These are phyloP conservation scores for Solanum piurae DNA, from an alignment of 257 asterid species.

Conservation along the genomic window DNA sequence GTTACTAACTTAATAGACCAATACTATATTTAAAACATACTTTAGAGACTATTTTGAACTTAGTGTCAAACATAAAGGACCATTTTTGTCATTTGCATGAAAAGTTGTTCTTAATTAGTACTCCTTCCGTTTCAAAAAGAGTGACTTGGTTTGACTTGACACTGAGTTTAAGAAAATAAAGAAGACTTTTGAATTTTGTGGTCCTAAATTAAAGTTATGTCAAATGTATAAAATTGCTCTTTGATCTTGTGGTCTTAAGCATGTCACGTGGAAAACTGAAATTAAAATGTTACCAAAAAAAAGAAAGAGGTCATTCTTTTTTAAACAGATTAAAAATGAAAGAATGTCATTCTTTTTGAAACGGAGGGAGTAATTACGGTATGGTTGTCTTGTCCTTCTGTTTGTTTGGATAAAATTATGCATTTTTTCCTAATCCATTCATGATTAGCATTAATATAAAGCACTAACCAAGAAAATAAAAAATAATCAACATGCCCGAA, in stretches of 20 bases:
- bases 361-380: neutral
- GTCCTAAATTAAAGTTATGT: no score
- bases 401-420: neutral
- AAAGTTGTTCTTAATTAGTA: neutral
- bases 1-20: neutral
- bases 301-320: no score
- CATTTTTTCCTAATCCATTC: neutral
- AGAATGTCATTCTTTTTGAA: no score
- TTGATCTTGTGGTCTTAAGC: no score
- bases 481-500: neutral
- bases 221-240: no score
- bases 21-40: neutral
- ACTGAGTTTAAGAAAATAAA: no score
- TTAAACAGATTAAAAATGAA: no score
- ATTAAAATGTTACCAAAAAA: no score
- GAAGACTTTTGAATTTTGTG: no score
- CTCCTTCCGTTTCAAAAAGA: rapidly evolving
- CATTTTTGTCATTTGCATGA: neutral
- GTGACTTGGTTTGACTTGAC: no score
- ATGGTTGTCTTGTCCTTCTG: neutral
- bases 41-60: neutral
- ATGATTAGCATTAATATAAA: neutral
- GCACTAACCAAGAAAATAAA: neutral
- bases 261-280: no score
- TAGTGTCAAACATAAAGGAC: neutral